These are phyloP conservation scores for Umbilicus rupestris DNA, from an alignment of 164 flowering plant genomes.

Conservation along the genomic window DNA sequence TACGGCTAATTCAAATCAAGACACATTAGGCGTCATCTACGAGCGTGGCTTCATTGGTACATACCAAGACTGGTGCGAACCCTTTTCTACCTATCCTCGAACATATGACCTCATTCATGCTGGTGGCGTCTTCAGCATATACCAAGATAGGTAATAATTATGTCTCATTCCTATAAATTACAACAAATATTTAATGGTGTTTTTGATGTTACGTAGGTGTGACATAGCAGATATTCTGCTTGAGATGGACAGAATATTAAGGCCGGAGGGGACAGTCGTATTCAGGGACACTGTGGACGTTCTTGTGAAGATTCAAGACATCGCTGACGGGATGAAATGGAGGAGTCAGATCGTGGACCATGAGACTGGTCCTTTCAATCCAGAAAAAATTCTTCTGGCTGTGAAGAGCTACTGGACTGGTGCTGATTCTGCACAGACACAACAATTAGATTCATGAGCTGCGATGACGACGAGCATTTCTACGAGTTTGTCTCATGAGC, in stretches of 20 bases:
- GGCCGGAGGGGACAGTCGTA: conserved; percentile 93
- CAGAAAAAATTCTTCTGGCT: conserved; percentile 85
- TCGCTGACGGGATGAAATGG: conserved; percentile 86
- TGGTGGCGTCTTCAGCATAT: conserved; percentile 59
- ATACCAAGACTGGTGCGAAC: conserved; percentile 96
- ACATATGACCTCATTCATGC: conserved; percentile 88
- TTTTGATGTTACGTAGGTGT: conserved; percentile 40
- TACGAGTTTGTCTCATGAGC: too few species aligned
- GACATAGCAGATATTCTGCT: conserved; percentile 67
- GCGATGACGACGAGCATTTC: too few species aligned
- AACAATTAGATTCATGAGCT: background rate
- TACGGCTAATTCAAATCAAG: conserved; percentile 42
- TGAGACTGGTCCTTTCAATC: conserved; percentile 86
- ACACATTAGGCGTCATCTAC: conserved; percentile 69
- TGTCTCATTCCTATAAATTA: too few species aligned
- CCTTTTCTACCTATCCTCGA: conserved; percentile 97
- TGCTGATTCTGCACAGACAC: conserved; percentile 18
- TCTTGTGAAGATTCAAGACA: conserved; percentile 59
- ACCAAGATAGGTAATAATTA: conserved; percentile 63
- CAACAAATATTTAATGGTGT: background rate
- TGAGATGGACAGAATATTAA: conserved; percentile 90
- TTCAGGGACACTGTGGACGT: conserved; percentile 79
- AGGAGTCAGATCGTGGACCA: conserved; percentile 70
- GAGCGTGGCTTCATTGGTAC: conserved; percentile 67
- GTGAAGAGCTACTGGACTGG: conserved; percentile 87